Evolutionary conservation across 129 eudicot species (phyloP), one percentile per base, ranked within the genome.

Genomic region (Artemisia annua): DNA sequence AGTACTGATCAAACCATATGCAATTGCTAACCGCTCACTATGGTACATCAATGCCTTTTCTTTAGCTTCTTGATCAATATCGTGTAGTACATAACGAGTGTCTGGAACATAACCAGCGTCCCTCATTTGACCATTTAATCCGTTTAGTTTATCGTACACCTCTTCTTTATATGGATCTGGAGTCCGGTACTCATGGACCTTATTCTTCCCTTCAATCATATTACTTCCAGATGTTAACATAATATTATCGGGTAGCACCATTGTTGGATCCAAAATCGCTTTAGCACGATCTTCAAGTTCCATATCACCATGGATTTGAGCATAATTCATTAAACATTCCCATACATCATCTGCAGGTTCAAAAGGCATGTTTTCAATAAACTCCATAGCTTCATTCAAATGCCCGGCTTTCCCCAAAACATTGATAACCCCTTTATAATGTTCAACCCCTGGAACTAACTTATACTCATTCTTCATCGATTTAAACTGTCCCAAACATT

Each of bases 21-120:
- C 77, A 72, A 72, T 72, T 14, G 77, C 77, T 60, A 72, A 26
- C 22, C 77, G 69, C 69, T 92, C 97, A 20, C 97, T 92, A 63
- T 92, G 97, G 77, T 92, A 85, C 87, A 92, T 84, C 91, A 92
- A 76, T 0, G 97, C 91, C 60, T 83, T 89, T 77, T 87, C 97
- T 79, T 92, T 92, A 2, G 96, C 93, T 77, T 89, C 97, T 58
- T 89, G 86, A 76, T 92, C 97, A 72, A 89, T 85, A 67, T 92
- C 97, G 74, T 92, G 97, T 71, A 92, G 93, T 58, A 92, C 97
- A 39, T 84, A 92, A 17, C 94, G 83, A 0, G 97, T 92, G 65
- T 92, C 77, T 5, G 77, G 77, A 11, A 73, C 70, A 50, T 73
- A 73, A 50, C 77, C 77, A 26, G 55, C 67, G 49, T 73, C 70